Conservation (phyloP, 2,329 filamentous ascomycete species). For the Metarhizium brunneum region DNA sequence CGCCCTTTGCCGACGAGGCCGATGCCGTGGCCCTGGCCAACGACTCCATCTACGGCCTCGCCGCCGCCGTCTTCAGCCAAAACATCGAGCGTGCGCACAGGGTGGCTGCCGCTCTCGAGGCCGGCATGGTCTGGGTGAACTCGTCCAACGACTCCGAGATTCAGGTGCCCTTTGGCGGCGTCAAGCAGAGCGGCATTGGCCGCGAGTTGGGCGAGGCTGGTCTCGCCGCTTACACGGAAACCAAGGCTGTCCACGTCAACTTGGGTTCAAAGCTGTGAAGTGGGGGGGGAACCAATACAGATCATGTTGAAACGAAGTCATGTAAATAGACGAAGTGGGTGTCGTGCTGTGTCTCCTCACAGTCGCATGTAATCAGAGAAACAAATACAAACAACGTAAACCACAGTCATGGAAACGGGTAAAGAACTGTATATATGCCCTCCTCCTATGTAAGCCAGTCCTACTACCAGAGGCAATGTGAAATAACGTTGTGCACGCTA, state of each 20-base stretch:
- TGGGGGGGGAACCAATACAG: too few species aligned
- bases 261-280: conserved; percentile 24
- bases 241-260: conserved; percentile 27
- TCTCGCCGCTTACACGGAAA: conserved; percentile 32
- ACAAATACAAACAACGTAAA: too few species aligned
- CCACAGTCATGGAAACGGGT: too few species aligned
- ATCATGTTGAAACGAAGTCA: too few species aligned
- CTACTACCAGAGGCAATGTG: too few species aligned
- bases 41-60: conserved; percentile 51
- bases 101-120: conserved; percentile 46
- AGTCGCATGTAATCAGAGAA: too few species aligned
- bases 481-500: too few species aligned
- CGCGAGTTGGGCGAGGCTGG: conserved; percentile 36
- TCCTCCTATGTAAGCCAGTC: too few species aligned
- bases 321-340: too few species aligned
- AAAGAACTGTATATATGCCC: too few species aligned
- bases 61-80: conserved; percentile 51
- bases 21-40: conserved; percentile 35
- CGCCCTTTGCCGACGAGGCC: conserved; percentile 31
- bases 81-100: conserved; percentile 42
- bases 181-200: conserved; percentile 40
- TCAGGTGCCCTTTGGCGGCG: conserved; percentile 35
- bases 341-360: too few species aligned
- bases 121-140: conserved; percentile 49
- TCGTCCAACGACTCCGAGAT: conserved; percentile 35